Percentiles rank a stretch among this genome's conserved stretches.
Evolutionary conservation across 1,139 yeast species (phyloP).

Genomic region (Yamadazyma spencermartinsiae): DNA sequence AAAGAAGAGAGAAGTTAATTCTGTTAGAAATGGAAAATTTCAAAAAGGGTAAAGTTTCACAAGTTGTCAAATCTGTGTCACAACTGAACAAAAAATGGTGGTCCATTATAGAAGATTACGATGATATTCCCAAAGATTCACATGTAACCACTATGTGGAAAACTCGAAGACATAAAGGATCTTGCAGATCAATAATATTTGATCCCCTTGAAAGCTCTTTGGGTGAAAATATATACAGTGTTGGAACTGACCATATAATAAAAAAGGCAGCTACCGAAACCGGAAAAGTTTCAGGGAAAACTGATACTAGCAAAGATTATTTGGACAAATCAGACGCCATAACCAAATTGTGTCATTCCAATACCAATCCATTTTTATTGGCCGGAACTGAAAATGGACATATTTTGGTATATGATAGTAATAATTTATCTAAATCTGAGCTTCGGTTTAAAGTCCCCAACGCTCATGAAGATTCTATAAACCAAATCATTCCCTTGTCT

Average conservation of each 20-base stretch:
- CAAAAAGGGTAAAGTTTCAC: conserved; percentile 27
- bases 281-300: conserved; percentile 73
- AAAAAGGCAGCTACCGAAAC: conserved; percentile 72
- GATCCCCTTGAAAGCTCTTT: conserved; percentile 49
- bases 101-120: conserved; percentile 43
- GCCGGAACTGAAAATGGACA: conserved; percentile 83
- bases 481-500: conserved; percentile 67
- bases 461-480: conserved; percentile 76
- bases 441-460: conserved; percentile 44
- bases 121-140: conserved; percentile 28
- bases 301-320: conserved; percentile 28
- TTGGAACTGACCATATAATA: conserved; percentile 78
- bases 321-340: conserved; percentile 35
- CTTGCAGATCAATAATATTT: conserved; percentile 74
- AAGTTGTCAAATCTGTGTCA: conserved; percentile 34
- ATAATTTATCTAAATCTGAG: conserved; percentile 37
- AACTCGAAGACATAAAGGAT: conserved; percentile 87
- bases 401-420: conserved; percentile 61
- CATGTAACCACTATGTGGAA: conserved; percentile 61
- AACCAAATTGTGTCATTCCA: conserved; percentile 64
- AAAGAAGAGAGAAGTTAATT: conserved; percentile 22
- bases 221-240: conserved; percentile 61
- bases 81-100: conserved; percentile 50
- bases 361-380: conserved; percentile 63
- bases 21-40: conserved; percentile 27